Percentiles rank a stretch among this genome's conserved stretches.
Evolutionary conservation across 202 grass and related monocot genomes (phyloP).

Genomic region (Tripidium arundinaceum): DNA sequence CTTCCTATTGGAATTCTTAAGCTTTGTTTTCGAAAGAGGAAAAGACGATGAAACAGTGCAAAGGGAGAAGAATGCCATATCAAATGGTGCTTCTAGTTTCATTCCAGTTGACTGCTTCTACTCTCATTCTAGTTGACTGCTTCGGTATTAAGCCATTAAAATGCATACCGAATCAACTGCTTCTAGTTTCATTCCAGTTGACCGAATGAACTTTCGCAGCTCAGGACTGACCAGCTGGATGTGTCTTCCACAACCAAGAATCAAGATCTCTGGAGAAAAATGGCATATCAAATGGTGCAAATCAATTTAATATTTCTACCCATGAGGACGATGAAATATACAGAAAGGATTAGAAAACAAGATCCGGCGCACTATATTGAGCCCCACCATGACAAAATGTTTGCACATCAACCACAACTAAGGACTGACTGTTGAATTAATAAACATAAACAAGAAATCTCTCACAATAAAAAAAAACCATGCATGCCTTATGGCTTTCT

Average conservation of each 20-base stretch:
- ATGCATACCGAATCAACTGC: conserved; percentile 57
- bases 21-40: not conserved
- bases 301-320: not conserved
- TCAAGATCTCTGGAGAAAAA: conserved; percentile 61
- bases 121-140: too few relatives aligned
- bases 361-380: not conserved
- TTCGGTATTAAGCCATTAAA: not conserved
- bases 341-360: not conserved
- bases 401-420: not conserved
- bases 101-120: too few relatives aligned
- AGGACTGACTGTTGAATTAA: not conserved
- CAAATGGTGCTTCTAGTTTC: too few relatives aligned
- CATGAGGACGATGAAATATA: not conserved
- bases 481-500: not conserved
- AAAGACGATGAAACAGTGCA: not conserved
- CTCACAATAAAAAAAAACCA: not conserved
- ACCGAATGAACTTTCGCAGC: conserved; percentile 58
- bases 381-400: not conserved
- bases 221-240: conserved; percentile 49
- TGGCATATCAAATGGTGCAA: not conserved
- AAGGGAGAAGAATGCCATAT: too few relatives aligned
- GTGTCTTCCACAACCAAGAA: conserved; percentile 71
- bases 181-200: conserved; percentile 76
- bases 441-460: not conserved
- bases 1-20: not conserved